phyloP scores from a whole-genome alignment of 2,329 filamentous ascomycete genomes.

The Clarireedia monteithiana region DNA sequence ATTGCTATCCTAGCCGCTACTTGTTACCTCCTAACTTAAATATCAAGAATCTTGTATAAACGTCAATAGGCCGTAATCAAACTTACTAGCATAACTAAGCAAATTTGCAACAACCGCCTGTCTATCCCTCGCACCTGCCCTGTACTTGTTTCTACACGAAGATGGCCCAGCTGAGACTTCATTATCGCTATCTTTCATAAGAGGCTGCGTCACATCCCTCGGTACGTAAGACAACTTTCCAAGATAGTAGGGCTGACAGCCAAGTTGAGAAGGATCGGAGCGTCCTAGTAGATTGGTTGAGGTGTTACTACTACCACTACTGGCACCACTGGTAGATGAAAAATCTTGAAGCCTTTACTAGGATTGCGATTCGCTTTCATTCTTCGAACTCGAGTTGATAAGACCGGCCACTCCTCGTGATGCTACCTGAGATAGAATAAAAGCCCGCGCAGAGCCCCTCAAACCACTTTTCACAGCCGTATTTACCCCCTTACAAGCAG shows the following conservation, averaged over 20 bases:
- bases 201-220: slow-evolving; percentile 1
- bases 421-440: background rate
- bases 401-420: background rate
- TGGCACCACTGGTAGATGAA: background rate
- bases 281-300: background rate
- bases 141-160: background rate
- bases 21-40: too few relatives aligned
- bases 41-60: background rate
- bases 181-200: background rate
- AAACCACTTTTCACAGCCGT: background rate
- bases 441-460: background rate
- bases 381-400: background rate
- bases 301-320: background rate
- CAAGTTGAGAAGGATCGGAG: background rate
- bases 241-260: background rate
- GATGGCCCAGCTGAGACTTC: background rate
- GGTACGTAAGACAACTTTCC: background rate
- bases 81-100: background rate
- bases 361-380: background rate
- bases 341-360: background rate
- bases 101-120: background rate
- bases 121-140: background rate
- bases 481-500: background rate
- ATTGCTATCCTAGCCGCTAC: too few relatives aligned
- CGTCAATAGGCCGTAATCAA: background rate